phyloP scores from a whole-genome alignment of 1,284 basidiomycete genomes.

The Trametes sp. region DNA sequence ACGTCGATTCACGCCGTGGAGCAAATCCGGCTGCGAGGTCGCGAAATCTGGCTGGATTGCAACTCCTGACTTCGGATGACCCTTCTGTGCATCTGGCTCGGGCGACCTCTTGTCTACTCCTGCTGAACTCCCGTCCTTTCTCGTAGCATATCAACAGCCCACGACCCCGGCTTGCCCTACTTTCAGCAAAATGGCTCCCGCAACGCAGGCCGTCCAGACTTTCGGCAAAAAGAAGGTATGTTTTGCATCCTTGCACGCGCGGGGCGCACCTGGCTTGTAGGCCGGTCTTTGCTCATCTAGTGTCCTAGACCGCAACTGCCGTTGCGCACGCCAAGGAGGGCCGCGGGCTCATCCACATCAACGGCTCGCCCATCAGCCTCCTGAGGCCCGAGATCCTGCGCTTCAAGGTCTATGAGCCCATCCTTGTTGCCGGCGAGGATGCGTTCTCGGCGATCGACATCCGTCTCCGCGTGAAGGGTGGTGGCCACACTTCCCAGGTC shows the following conservation, averaged over 20 bases:
- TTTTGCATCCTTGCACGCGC: constrained; percentile 13
- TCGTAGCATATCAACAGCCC: constrained; percentile 35
- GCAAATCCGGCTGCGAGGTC: constrained; percentile 20
- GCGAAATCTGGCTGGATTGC: constrained; percentile 49
- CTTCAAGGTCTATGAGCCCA: constrained; percentile 97
- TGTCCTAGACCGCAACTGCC: constrained; percentile 87
- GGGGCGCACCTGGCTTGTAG: too few relatives aligned
- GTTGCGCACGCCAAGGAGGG: constrained; percentile 97
- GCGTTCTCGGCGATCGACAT: constrained; percentile 90
- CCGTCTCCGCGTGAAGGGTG: constrained; percentile 98
- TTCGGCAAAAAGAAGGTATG: constrained; percentile 98
- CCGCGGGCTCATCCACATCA: constrained; percentile 96
- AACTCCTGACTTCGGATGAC: constrained; percentile 46
- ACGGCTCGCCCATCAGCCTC: constrained; percentile 96
- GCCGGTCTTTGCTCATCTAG: neutral
- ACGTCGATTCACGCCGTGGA: constrained; percentile 8
- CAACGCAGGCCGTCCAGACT: constrained; percentile 90
- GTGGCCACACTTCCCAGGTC: constrained; percentile 99
- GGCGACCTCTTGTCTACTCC: constrained; percentile 9
- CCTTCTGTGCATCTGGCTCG: constrained; percentile 20
- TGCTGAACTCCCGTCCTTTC: constrained; percentile 23
- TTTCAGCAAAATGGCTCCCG: constrained; percentile 69
- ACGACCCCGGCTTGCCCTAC: constrained; percentile 32
- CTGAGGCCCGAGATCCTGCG: constrained; percentile 95
- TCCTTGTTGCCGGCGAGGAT: constrained; percentile 90